A percentile compares a stretch with the other conserved stretches of the same genome.
phyloP scores from a whole-genome alignment of 1,284 basidiomycete genomes.

The Austroboletus niveus region DNA sequence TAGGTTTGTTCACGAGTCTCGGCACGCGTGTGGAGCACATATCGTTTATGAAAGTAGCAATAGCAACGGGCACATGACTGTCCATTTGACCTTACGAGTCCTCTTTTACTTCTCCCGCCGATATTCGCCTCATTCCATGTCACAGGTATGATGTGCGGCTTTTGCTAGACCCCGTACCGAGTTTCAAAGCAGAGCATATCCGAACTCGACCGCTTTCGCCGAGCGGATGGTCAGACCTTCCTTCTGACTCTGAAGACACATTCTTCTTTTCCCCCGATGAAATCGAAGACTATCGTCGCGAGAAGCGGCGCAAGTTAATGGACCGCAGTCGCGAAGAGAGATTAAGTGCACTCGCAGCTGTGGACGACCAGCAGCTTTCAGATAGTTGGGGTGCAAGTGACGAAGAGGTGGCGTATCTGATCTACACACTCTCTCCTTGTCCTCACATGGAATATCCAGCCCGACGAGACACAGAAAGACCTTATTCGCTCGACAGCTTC shows the following conservation, averaged over 20 bases:
- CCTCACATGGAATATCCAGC: slow-evolving; percentile 42
- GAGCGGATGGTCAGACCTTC: slow-evolving; percentile 75
- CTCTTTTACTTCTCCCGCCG: slow-evolving; percentile 6
- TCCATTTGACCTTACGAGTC: slow-evolving; percentile 1
- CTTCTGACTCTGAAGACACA: slow-evolving; percentile 79
- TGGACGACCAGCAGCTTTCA: slow-evolving; percentile 43
- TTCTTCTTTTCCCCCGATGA: slow-evolving; percentile 74
- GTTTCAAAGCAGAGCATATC: neutral
- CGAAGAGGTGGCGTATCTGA: slow-evolving; percentile 55
- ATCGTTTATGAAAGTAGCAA: slow-evolving; percentile 6
- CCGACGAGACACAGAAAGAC: slow-evolving; percentile 58
- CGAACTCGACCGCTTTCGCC: slow-evolving; percentile 39
- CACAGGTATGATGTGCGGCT: slow-evolving; percentile 78
- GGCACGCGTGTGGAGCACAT: slow-evolving; percentile 7
- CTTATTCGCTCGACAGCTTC: slow-evolving; percentile 76
- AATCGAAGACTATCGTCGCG: slow-evolving; percentile 59
- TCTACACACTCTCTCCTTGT: neutral
- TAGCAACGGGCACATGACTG: slow-evolving; percentile 7
- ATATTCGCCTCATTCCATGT: slow-evolving; percentile 13
- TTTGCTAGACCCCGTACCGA: slow-evolving; percentile 53
- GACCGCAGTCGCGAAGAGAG: slow-evolving; percentile 63
- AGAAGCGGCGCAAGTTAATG: slow-evolving; percentile 63
- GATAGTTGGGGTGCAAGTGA: slow-evolving; percentile 69
- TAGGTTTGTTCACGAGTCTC: slow-evolving; percentile 22
- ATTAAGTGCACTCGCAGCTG: slow-evolving; percentile 52